Conservation (phyloP, 176 grass and related monocot genomes). For the Saccharum spontaneum region DNA sequence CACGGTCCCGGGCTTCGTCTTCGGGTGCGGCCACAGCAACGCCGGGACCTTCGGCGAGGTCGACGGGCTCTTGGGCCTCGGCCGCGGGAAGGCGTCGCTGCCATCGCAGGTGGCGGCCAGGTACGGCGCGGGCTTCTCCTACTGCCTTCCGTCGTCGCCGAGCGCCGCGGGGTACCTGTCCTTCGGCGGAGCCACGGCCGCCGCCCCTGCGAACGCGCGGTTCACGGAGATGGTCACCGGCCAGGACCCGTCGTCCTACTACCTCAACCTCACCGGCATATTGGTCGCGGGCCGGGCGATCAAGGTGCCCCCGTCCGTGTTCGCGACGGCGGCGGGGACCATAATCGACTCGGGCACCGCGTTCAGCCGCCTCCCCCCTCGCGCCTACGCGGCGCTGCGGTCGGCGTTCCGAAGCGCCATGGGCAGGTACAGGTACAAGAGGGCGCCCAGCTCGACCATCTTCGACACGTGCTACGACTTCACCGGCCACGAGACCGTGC, state of each 20-base stretch:
- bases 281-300: conserved; percentile 46
- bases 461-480: conserved; percentile 88
- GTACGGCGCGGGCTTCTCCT: conserved; percentile 62
- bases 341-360: conserved; percentile 49
- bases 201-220: conserved; percentile 5
- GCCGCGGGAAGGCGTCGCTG: conserved; percentile 49
- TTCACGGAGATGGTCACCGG: conserved; percentile 54
- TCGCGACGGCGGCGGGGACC: conserved; percentile 40
- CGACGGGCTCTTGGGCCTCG: conserved; percentile 69
- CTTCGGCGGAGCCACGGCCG: conserved; percentile 2
- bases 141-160: conserved; percentile 66
- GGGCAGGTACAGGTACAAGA: conserved; percentile 36
- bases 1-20: conserved; percentile 52
- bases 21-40: conserved; percentile 62
- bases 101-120: conserved; percentile 43
- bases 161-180: conserved; percentile 59
- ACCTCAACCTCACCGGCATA: conserved; percentile 48
- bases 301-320: conserved; percentile 22
- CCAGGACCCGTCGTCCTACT: conserved; percentile 44
- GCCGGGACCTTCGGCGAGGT: conserved; percentile 39
- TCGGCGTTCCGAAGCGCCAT: conserved; percentile 43
- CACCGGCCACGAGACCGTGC: conserved; percentile 30
- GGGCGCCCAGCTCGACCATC: conserved; percentile 35
- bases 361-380: conserved; percentile 53
- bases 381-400: conserved; percentile 51